Percentiles rank a stretch among this genome's conserved stretches.
These are phyloP conservation scores for Eucalyptus erythrocorys DNA, from an alignment of 345 rosid species.

Conservation along the genomic window DNA sequence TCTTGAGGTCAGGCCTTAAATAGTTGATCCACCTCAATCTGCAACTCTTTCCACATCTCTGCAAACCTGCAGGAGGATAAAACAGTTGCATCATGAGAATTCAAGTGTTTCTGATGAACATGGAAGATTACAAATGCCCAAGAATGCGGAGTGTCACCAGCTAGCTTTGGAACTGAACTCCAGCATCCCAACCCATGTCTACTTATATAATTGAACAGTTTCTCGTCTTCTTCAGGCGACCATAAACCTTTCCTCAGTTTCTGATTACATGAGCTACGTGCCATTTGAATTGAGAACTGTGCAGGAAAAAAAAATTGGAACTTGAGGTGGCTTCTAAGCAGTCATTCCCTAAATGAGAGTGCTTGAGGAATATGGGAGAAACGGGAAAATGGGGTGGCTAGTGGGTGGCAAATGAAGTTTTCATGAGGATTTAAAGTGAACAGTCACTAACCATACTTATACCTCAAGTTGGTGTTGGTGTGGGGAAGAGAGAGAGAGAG, in stretches of 20 bases:
- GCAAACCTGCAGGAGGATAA: constrained; percentile 22
- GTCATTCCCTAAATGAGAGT: not conserved
- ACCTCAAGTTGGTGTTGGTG: constrained; percentile 19
- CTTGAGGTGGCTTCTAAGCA: not conserved
- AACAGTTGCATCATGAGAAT: not conserved
- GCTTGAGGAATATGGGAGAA: not conserved
- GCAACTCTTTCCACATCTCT: constrained; percentile 80
- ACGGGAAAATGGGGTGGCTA: not conserved
- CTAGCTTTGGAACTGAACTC: constrained; percentile 67
- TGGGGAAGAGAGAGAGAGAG: not conserved
- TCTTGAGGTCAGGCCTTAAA: constrained; percentile 81
- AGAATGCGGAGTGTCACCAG: constrained; percentile 14
- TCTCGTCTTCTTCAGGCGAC: constrained; percentile 76
- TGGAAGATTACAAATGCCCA: not conserved
- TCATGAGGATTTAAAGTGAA: not conserved
- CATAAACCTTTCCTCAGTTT: constrained; percentile 56
- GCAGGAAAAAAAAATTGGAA: not conserved
- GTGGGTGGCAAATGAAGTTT: not conserved
- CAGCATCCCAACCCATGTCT: constrained; percentile 61
- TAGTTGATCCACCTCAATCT: constrained; percentile 88
- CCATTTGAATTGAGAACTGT: constrained; percentile 11
- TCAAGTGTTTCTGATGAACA: not conserved
- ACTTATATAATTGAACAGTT: constrained; percentile 35
- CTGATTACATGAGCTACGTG: constrained; percentile 47
- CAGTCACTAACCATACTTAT: constrained; percentile 32